Base-by-base conservation (phyloP, 1,284 basidiomycete species). In the Ganoderma resinaceum region DNA sequence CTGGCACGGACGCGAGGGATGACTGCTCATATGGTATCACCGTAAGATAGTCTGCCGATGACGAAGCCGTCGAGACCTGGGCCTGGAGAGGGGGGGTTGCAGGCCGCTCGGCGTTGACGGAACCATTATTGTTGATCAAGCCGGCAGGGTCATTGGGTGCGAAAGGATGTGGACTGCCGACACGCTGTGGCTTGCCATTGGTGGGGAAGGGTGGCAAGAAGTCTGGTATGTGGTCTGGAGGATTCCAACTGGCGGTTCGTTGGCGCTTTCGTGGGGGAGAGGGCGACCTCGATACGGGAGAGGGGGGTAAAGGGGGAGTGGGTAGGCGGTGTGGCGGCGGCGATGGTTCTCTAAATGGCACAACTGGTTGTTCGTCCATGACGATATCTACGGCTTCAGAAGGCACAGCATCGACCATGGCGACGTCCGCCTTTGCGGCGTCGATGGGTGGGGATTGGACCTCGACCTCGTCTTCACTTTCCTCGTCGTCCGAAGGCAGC, bases 21-120 rank as follows among this genome's bases (percentile, higher is more conserved):
- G 92, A 93, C 72, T 90, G 86, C 2, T 84, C 84, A 74, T 93
- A 93, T 4, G 92, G 90, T 0, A 92, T 85, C 73, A 87, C 86
- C 7, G 89, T 85, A 20, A 88, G 81, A 70, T 92, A 92, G 77
- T 94, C 91, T 12, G 89, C 87, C 0, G 80, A 77, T 12, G 78
- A 77, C 11, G 86, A 81, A 6, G 85, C 83, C 0, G 86, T 81
- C 2, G 87, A 81, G 16, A 86, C 82, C 65, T 86, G 77, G 6
- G 85, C 77, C 67, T 84, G 83, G 66, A 85, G 71, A 57, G 81
- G 71, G 43, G 81, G 73, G 58, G 79, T 75, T 20, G 75, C 65
- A 6, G 75, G 72, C 7, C 77, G 75, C 61, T 81, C 80, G 20
- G 75, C n/a, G 66, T 80, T 79, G 61, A 79, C 68, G 0, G 75